Conservation (phyloP, 179 eudicot genomes). For the Silene vulgaris region DNA sequence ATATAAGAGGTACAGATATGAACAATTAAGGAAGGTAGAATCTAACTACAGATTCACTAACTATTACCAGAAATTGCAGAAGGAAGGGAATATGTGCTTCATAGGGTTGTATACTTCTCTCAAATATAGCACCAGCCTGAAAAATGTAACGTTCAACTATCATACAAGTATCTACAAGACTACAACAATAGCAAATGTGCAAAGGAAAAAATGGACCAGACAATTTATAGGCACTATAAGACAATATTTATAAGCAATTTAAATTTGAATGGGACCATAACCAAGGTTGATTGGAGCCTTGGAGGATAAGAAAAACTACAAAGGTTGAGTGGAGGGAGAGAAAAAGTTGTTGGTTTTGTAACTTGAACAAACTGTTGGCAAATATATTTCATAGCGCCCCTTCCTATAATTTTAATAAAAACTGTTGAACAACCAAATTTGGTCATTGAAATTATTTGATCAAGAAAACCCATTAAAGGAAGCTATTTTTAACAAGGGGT, state of each 20-base stretch:
- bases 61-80: slow-evolving; percentile 81
- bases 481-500: not conserved
- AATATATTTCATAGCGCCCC: not conserved
- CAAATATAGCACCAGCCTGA: slow-evolving; percentile 73
- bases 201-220: not conserved
- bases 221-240: not conserved
- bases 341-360: not conserved
- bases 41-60: not conserved
- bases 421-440: not conserved
- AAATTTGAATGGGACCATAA: not conserved
- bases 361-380: not conserved
- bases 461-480: not conserved
- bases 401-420: not conserved
- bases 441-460: not conserved
- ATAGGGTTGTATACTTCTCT: slow-evolving; percentile 77
- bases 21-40: slow-evolving; percentile 7
- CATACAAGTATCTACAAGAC: not conserved
- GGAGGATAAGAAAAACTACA: not conserved
- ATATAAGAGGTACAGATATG: not conserved
- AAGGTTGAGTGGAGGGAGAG: not conserved
- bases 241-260: not conserved
- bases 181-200: not conserved
- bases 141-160: slow-evolving; percentile 23
- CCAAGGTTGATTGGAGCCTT: not conserved
- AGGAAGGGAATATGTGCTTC: slow-evolving; percentile 97